These are phyloP conservation scores for Pyrenochaeta sp. DNA, from an alignment of 2,329 filamentous ascomycete genomes.

Conservation along the genomic window DNA sequence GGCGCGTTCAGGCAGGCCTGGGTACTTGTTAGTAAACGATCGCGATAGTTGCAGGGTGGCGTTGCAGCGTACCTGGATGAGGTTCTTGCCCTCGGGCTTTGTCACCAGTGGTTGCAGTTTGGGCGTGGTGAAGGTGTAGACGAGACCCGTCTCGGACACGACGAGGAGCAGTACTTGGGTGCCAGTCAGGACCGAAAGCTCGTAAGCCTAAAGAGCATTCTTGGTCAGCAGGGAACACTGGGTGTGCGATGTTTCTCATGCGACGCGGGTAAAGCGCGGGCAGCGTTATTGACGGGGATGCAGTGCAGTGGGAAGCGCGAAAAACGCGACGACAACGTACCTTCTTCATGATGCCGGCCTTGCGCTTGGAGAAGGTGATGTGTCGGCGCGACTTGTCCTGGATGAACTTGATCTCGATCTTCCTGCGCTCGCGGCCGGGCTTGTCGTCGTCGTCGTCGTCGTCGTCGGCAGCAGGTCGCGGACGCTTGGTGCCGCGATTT, in stretches of 20 bases:
- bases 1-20: constrained; percentile 97
- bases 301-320: constrained; percentile 14
- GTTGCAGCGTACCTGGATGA: constrained; percentile 82
- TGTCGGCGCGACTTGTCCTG: constrained; percentile 99
- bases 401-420: constrained; percentile 99
- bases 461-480: constrained; percentile 83
- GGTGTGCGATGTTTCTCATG: constrained; percentile 38
- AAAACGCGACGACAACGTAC: constrained; percentile 62
- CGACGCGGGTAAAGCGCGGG: constrained; percentile 35
- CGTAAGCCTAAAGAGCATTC: constrained; percentile 80
- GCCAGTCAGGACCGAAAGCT: constrained; percentile 94
- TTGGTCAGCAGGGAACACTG: constrained; percentile 31
- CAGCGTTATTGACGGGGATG: constrained; percentile 30
- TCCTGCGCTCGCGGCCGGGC: constrained; percentile 94
- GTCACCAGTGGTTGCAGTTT: constrained; percentile 98
- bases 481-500: constrained; percentile 87
- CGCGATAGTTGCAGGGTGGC: constrained; percentile 8
- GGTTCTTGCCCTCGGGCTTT: constrained; percentile 98
- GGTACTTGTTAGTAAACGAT: constrained; percentile 46
- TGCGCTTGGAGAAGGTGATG: constrained; percentile 99
- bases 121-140: constrained; percentile 98
- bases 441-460: constrained; percentile 98
- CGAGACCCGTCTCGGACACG: constrained; percentile 94
- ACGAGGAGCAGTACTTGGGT: constrained; percentile 97
- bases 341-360: constrained; percentile 99